Evolutionary conservation across 345 rosid genomes (phyloP).

Genomic region (Tarenaya hassleriana): DNA sequence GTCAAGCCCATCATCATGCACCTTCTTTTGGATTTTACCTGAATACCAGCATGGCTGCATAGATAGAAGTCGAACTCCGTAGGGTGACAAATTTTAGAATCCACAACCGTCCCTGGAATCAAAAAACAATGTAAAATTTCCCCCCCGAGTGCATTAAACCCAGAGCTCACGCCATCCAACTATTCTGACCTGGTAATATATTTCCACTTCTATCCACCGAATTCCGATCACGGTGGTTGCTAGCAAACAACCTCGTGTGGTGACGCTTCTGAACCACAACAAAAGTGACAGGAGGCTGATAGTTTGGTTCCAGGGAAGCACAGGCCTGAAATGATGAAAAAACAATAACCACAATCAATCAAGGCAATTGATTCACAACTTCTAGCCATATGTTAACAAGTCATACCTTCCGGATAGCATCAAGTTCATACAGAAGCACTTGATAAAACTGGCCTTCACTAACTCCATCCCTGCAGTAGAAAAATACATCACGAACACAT

Average conservation of each 20-base stretch:
- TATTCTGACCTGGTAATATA: constrained; percentile 66
- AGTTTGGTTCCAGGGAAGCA: constrained; percentile 90
- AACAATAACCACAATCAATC: not conserved
- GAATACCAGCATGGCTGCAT: constrained; percentile 98
- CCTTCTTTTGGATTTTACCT: constrained; percentile 34
- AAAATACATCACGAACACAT: not conserved
- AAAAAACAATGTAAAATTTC: not conserved
- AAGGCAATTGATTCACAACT: not conserved
- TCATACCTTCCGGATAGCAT: constrained; percentile 90
- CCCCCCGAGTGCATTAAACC: not conserved
- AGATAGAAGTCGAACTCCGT: constrained; percentile 95
- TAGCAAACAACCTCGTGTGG: constrained; percentile 94
- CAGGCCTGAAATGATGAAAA: constrained; percentile 53
- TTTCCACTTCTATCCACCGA: constrained; percentile 90
- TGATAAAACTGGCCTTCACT: constrained; percentile 99
- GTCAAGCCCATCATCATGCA: not conserved
- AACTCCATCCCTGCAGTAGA: constrained; percentile 73
- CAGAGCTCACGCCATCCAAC: not conserved
- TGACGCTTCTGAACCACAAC: constrained; percentile 99
- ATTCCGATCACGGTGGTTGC: constrained; percentile 59
- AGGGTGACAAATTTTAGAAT: constrained; percentile 96
- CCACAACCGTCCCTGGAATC: constrained; percentile 81
- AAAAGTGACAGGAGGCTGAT: constrained; percentile 98
- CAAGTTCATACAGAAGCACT: constrained; percentile 85
- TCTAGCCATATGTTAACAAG: not conserved